Base-by-base conservation (phyloP, 2,329 filamentous ascomycete genomes). In the Annulohypoxylon truncatum region DNA sequence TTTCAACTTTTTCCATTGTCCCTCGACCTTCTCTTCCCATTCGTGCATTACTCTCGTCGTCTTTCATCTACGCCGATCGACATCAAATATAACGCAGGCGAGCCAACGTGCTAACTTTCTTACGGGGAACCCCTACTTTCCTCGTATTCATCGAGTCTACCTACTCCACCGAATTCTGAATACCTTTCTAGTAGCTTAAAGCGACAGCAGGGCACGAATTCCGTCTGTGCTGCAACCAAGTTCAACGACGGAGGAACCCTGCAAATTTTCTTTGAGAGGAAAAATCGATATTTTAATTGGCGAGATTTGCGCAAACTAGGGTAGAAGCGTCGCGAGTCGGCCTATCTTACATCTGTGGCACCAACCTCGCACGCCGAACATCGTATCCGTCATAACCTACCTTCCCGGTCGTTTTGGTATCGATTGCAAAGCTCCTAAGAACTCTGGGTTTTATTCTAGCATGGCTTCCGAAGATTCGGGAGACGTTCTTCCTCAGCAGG, bases 381-480 rank as follows among this genome's bases (percentile, higher is more conserved):
- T 31, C 33, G 26, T 22, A 20, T 24, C 28, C 24, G 15, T 33
- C 47, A 2, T 31, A 10, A 35, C 1, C 15, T 28, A 33, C 47
- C 20, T 26, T 42, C 33, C 22, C 52, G 15, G 56, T 20, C 31
- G 9, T 10, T 24, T 18, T 12, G 26, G 28, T 13, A 20, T 51
- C 50, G 35, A 55, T 35, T 18, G 18, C 15, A 15, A 35, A n/a
- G 20, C 40, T 18, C n/a, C 6, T 7, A 12, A n/a, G 9, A 10
- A 4, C 24, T 47, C 50, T n/a, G 44, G 15, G 5, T 6, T 18
- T 35, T 35, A n/a, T 66, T 61, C 51, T 40, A 53, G 47, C 59
- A 77, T 77, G 76, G 72, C 73, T 61, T 76, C 75, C 35, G 74
- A 75, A 52, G 62, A 59, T 28, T 52, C 66, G 13, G 71, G 73